Percentiles rank a stretch among this genome's conserved stretches.
Evolutionary conservation across 495 filamentous ascomycete species (phyloP).

Genomic region (Aspergillus indologenus): DNA sequence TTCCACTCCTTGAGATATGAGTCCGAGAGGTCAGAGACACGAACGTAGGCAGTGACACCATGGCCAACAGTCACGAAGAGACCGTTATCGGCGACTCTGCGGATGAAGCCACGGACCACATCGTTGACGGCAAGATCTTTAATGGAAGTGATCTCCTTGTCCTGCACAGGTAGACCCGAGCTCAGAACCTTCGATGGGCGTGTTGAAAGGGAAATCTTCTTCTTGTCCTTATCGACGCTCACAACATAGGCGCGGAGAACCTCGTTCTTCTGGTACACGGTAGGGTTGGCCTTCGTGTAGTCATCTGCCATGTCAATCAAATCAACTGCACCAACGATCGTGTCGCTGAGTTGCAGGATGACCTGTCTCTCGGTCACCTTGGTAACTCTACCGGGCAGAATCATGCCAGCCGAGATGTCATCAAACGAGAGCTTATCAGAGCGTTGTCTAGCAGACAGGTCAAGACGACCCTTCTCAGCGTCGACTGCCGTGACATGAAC

Average conservation of each 20-base stretch:
- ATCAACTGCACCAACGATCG: constrained; percentile 67
- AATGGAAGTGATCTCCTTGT: constrained; percentile 68
- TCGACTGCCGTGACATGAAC: constrained; percentile 77
- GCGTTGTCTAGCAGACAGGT: constrained; percentile 70
- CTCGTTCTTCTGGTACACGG: constrained; percentile 72
- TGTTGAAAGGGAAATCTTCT: constrained; percentile 75
- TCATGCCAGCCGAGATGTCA: constrained; percentile 69
- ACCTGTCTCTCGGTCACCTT: constrained; percentile 80
- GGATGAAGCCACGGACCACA: constrained; percentile 83
- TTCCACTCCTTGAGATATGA: constrained; percentile 95
- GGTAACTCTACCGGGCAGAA: constrained; percentile 77
- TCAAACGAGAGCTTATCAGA: constrained; percentile 58
- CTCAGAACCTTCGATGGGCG: constrained; percentile 84
- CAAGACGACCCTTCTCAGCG: constrained; percentile 66
- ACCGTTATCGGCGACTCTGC: constrained; percentile 79
- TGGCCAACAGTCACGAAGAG: constrained; percentile 78
- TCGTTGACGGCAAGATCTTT: constrained; percentile 74
- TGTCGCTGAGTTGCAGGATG: constrained; percentile 79
- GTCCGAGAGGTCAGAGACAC: constrained; percentile 85
- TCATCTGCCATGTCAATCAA: constrained; percentile 82
- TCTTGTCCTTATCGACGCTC: constrained; percentile 76
- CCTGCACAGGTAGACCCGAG: constrained; percentile 77
- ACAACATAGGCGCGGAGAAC: constrained; percentile 79
- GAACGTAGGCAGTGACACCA: constrained; percentile 75
- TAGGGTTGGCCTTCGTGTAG: constrained; percentile 69